Evolutionary conservation across 2,329 filamentous ascomycete species (phyloP), one percentile per base, ranked within the genome.

Genomic region (Aspergillus uvarum): DNA sequence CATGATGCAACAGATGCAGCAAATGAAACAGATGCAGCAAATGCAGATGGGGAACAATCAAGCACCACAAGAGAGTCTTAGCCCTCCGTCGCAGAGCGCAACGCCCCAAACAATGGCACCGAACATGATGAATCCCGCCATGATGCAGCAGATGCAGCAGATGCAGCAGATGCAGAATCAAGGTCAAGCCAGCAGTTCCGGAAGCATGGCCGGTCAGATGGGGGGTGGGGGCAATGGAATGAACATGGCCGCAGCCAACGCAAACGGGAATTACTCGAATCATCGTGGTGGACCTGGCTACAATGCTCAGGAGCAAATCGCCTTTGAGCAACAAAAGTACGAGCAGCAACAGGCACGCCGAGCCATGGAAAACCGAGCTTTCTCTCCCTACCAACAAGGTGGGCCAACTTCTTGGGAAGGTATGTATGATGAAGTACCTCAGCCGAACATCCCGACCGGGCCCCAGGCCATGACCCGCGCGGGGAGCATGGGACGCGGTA

Each of bases 391-490:
- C 62, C 74, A 82, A 74, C 70, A 83, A 59, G 87, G 86, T 49
- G 87, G 87, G 16, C 89, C 89, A n/a, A 91, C 90, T 24, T 93
- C 89, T 47, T 97, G 93, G 92, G 94, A 98, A 75, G 94, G 94
- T 70, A 96, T 96, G 92, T 98, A 97, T 75, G 94, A 98, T 73
- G 94, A 97, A 74, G 91, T 93, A 2, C 93, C 92, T 16, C 91
- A 94, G 72, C 91, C 91, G 5, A 88, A 88, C 68, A 84, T 88
- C 59, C 80, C 81, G 65, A 80, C 79, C 16, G 83, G 80, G 51
- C 81, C 82, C 54, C 79, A 77, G 59, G 78, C 81, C 61, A 77
- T 79, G 63, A 77, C 78, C 53, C 76, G 80, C 60, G 74, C 75
- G 54, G 71, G 74, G 58, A 74, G 70, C 42, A 73, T 74, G 56